phyloP scores from a whole-genome alignment of 2,329 filamentous ascomycete species.

The Helminthosporium solani region DNA sequence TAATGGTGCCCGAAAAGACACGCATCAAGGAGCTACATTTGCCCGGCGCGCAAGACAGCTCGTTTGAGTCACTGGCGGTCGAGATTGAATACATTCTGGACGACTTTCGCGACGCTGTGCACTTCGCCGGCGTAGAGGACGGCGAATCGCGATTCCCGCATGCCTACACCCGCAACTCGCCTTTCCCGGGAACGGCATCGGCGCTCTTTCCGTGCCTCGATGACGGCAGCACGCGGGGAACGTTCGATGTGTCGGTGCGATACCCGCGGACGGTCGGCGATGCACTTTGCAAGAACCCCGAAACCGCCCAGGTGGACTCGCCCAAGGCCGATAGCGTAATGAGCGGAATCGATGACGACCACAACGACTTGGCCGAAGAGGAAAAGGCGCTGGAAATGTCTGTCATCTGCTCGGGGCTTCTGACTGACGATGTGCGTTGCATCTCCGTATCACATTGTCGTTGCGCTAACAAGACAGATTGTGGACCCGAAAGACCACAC shows the following conservation, averaged over 20 bases:
- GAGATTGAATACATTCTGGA: constrained; percentile 76
- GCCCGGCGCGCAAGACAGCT: constrained; percentile 26
- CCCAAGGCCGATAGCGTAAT: constrained; percentile 35
- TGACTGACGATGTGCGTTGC: constrained; percentile 69
- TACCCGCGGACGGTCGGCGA: constrained; percentile 86
- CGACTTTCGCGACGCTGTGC: constrained; percentile 79
- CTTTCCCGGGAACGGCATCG: constrained; percentile 75
- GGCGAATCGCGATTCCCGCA: constrained; percentile 84
- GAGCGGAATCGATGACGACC: constrained; percentile 40
- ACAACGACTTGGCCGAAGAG: constrained; percentile 62
- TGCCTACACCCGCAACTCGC: constrained; percentile 81
- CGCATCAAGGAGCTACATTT: constrained; percentile 62
- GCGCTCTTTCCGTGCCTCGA: constrained; percentile 94
- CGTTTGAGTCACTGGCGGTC: constrained; percentile 61
- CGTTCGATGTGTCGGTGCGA: constrained; percentile 86
- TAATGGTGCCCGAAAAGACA: constrained; percentile 61
- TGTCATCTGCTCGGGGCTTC: constrained; percentile 85
- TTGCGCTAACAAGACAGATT: constrained; percentile 44
- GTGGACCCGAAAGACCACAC: constrained; percentile 73
- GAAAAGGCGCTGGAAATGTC: constrained; percentile 87
- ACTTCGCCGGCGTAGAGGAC: constrained; percentile 84
- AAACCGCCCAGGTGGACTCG: constrained; percentile 16
- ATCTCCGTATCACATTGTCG: not conserved
- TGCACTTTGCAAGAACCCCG: constrained; percentile 49
- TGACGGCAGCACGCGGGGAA: constrained; percentile 74